Conservation (phyloP, 73 alveolate genomes). For the Stentor coeruleus region DNA sequence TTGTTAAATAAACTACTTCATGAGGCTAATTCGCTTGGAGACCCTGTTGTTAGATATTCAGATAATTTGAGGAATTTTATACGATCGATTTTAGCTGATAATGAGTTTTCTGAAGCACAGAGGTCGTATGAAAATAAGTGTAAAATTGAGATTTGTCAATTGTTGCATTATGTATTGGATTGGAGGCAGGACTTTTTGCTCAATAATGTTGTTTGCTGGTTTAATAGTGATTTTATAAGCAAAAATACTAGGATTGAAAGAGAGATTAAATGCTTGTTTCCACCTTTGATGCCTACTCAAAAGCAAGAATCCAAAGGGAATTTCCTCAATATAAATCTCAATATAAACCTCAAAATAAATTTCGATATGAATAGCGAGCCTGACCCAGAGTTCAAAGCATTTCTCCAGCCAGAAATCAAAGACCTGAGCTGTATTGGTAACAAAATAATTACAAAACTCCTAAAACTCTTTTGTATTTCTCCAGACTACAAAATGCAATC, state of each 20-base stretch:
- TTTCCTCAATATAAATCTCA: too few species aligned
- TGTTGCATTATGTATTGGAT: constrained; percentile 29
- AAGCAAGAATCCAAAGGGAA: neutral
- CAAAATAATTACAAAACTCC: neutral
- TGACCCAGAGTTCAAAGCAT: constrained; percentile 2
- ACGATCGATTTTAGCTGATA: neutral
- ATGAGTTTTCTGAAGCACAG: too few species aligned
- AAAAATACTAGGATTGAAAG: neutral
- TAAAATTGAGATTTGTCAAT: constrained; percentile 33
- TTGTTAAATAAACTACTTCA: neutral
- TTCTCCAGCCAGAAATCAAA: neutral
- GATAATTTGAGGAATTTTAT: neutral
- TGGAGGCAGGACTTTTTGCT: constrained; percentile 41
- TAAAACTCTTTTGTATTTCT: neutral
- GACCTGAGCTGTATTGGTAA: neutral
- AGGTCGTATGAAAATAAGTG: constrained; percentile 18
- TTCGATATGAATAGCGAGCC: neutral
- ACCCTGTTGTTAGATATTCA: constrained; percentile 1
- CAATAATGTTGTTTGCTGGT: constrained; percentile 24
- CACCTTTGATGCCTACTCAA: neutral
- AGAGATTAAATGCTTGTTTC: neutral
- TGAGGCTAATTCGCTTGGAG: neutral
- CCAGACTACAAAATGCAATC: constrained; percentile 5
- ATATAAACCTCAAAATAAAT: neutral
- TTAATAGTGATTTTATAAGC: neutral